Evolutionary conservation across 148 eudicot species (phyloP), one percentile per base, ranked within the genome.

Genomic region (Cornus florida): DNA sequence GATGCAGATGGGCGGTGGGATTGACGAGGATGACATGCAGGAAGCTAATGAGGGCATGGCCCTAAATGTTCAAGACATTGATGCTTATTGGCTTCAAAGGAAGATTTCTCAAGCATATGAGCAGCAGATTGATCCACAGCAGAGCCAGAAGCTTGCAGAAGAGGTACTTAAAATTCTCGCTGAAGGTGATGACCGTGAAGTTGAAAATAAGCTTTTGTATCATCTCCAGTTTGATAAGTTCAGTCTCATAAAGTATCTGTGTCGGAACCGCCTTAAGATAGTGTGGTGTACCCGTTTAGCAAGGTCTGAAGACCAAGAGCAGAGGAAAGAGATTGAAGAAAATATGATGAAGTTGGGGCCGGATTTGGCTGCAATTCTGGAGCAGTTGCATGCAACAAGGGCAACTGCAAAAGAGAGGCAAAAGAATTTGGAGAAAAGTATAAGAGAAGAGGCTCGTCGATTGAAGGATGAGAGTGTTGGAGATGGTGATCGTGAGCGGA

Each of bases 261-360:
- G 89, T 74, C 82, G 89, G 46, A 90, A 90, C 72, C 84, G 89
- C 67, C 83, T 78, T 68, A 88, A 90, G 85, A 84, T 90, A 39
- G 93, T 90, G 72, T 90, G 91, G 91, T 90, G 93, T 78, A 89
- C 93, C 59, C 91, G 89, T 71, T 75, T 90, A 7, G 93, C 93
- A 1, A 82, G 93, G 74, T 90, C 93, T 35, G 93, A 89, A 83
- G 89, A 90, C 53, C 90, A 89, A 67, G 88, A 88, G 35, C 83
- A 83, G 74, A 78, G 93, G 76, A 81, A 86, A 81, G 83, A 59
- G 76, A 90, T 90, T 67, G 91, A 90, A 82, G 93, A 90, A 70
- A 89, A 90, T 77, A 90, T 90, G 91, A 62, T 81, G 78, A 84
- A 67, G 33, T 71, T 75, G 22, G 91, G 90, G 67, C 76, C 90